phyloP scores from a whole-genome alignment of 2,329 filamentous ascomycete species.

The Talaromyces verruculosus region DNA sequence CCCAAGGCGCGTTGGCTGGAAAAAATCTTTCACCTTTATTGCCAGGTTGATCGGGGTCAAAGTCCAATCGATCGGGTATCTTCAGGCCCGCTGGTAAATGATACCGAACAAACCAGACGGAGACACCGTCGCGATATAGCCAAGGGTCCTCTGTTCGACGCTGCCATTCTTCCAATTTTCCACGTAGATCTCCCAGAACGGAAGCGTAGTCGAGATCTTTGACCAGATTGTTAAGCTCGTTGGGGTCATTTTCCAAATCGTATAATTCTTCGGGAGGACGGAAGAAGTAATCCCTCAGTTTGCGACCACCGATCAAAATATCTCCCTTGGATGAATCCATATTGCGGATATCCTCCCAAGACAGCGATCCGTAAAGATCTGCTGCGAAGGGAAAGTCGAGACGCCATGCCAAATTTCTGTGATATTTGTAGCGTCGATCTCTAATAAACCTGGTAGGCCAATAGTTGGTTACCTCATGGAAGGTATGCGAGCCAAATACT shows the following conservation, averaged over 20 bases:
- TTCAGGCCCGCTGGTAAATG: conserved; percentile 20
- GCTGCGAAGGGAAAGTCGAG: conserved; percentile 53
- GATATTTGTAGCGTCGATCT: conserved; percentile 49
- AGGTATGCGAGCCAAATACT: conserved; percentile 55
- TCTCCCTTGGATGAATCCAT: conserved; percentile 23
- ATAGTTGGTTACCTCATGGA: conserved; percentile 54
- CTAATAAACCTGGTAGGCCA: conserved; percentile 53
- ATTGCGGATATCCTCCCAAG: conserved; percentile 50
- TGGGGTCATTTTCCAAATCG: conserved; percentile 48
- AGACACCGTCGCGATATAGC: conserved; percentile 32
- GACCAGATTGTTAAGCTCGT: conserved; percentile 50
- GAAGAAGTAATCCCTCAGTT: conserved; percentile 46
- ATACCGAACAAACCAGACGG: conserved; percentile 12
- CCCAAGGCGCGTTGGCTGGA: conserved; percentile 7
- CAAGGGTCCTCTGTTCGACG: conserved; percentile 37
- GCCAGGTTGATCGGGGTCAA: conserved; percentile 21
- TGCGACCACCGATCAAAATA: conserved; percentile 43
- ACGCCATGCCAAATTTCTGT: conserved; percentile 53
- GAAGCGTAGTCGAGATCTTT: conserved; percentile 32
- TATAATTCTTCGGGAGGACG: conserved; percentile 50
- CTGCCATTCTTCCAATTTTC: conserved; percentile 38
- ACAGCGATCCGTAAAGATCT: conserved; percentile 48
- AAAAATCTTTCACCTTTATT: not conserved
- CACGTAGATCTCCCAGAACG: conserved; percentile 36
- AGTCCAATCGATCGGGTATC: conserved; percentile 27